phyloP scores from a whole-genome alignment of 257 asterid species.

The Thymus quinquecostatus region DNA sequence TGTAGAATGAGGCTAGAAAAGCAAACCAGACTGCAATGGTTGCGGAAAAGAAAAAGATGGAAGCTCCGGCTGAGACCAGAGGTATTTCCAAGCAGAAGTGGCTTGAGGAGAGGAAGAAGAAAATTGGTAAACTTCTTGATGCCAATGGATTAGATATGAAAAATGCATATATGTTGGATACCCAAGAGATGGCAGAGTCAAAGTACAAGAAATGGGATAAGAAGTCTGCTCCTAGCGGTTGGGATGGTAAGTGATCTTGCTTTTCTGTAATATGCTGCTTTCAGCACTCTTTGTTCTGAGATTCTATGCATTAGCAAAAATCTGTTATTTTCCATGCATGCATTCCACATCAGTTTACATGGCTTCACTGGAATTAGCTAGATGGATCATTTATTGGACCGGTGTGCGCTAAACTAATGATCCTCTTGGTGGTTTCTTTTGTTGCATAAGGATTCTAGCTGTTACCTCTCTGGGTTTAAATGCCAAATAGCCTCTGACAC shows the following conservation, averaged over 20 bases:
- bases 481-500: too few species aligned
- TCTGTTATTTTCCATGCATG: too few species aligned
- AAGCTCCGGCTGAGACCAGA: conserved; percentile 77
- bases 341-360: too few species aligned
- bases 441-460: too few species aligned
- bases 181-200: conserved; percentile 78
- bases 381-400: too few species aligned
- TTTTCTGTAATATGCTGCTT: not conserved
- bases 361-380: too few species aligned
- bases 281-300: too few species aligned
- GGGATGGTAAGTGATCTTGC: conserved; percentile 74
- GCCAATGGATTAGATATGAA: conserved; percentile 94
- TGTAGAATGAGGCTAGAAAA: conserved; percentile 82
- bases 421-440: too few species aligned
- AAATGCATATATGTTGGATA: conserved; percentile 89
- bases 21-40: conserved; percentile 95
- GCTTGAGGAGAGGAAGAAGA: conserved; percentile 96
- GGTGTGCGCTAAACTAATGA: too few species aligned
- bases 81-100: conserved; percentile 96
- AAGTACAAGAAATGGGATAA: conserved; percentile 97
- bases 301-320: too few species aligned
- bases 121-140: conserved; percentile 86
- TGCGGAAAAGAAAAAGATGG: conserved; percentile 75
- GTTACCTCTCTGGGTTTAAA: too few species aligned
- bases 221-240: conserved; percentile 94